Evolutionary conservation across 305 asterid species (phyloP).

Genomic region (Vinca major): DNA sequence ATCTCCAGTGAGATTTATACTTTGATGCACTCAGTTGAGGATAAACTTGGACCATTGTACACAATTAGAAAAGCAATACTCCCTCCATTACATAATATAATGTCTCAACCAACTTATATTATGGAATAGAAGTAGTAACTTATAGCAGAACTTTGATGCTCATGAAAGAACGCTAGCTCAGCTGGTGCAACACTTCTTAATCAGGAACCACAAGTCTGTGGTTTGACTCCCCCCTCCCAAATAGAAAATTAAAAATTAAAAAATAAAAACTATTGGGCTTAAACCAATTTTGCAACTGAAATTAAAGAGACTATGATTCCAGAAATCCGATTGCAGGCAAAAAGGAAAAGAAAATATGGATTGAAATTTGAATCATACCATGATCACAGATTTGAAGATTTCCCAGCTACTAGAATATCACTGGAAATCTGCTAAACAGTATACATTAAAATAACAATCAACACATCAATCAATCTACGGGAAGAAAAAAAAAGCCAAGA

Average conservation of each 20-base stretch:
- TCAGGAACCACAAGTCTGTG: too few species aligned
- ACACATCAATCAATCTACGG: background rate
- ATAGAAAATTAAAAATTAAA: too few species aligned
- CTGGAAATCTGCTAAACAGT: slow-evolving; percentile 3
- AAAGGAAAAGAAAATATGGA: background rate
- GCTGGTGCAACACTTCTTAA: too few species aligned
- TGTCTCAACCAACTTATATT: too few species aligned
- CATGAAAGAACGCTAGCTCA: too few species aligned
- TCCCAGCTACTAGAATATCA: slow-evolving; percentile 9
- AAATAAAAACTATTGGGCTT: too few species aligned
- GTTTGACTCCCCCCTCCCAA: too few species aligned
- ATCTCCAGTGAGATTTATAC: background rate
- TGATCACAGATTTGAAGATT: slow-evolving; percentile 10
- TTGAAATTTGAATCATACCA: slow-evolving; percentile 17
- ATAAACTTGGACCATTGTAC: background rate
- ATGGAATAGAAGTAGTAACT: too few species aligned
- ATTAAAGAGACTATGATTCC: background rate
- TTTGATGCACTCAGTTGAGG: background rate
- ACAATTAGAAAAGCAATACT: too few species aligned
- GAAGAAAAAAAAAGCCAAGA: background rate
- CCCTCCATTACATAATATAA: too few species aligned
- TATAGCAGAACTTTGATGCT: too few species aligned
- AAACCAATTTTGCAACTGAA: too few species aligned
- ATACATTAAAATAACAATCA: background rate
- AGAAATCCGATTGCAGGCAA: background rate